These are phyloP conservation scores for Coelastrella sp. DNA, from an alignment of 139 green algal genomes.

Conservation along the genomic window DNA sequence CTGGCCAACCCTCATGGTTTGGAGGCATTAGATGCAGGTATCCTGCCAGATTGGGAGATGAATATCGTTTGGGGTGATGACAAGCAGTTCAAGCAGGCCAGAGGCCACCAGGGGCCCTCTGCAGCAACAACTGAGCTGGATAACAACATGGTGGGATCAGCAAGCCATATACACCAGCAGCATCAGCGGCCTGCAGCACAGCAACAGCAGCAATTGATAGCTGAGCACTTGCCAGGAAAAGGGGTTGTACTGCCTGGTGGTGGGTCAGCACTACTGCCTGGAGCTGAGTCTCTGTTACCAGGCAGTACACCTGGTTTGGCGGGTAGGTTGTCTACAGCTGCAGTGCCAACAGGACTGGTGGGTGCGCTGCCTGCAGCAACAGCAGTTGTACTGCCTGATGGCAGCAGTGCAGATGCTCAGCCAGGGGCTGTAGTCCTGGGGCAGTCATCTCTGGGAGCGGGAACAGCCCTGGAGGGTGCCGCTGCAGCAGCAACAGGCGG, in stretches of 20 bases:
- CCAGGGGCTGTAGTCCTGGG: not conserved
- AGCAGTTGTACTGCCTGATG: not conserved
- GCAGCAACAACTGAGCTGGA: not conserved
- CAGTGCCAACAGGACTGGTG: not conserved
- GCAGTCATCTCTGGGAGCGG: not conserved
- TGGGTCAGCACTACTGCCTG: slow-evolving; percentile 17
- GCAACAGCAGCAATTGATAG: not conserved
- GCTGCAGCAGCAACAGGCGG: slow-evolving; percentile 20
- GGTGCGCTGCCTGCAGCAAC: not conserved
- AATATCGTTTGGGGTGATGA: slow-evolving; percentile 4
- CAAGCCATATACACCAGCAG: not conserved
- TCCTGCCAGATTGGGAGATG: slow-evolving; percentile 33
- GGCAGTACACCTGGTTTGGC: not conserved
- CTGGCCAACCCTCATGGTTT: slow-evolving; percentile 19
- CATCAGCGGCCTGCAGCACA: not conserved
- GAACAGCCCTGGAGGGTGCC: not conserved
- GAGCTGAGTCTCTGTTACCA: not conserved
- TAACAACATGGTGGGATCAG: not conserved
- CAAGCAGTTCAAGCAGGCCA: not conserved
- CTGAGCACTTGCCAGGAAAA: not conserved
- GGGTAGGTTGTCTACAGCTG: not conserved
- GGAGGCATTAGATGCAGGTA: slow-evolving; percentile 17
- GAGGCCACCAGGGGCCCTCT: not conserved
- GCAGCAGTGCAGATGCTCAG: not conserved
- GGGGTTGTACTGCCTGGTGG: slow-evolving; percentile 25